Percentiles rank a stretch among this genome's conserved stretches.
These are phyloP conservation scores for Fusarium phyllophilum DNA, from an alignment of 2,329 filamentous ascomycete species.

Conservation along the genomic window DNA sequence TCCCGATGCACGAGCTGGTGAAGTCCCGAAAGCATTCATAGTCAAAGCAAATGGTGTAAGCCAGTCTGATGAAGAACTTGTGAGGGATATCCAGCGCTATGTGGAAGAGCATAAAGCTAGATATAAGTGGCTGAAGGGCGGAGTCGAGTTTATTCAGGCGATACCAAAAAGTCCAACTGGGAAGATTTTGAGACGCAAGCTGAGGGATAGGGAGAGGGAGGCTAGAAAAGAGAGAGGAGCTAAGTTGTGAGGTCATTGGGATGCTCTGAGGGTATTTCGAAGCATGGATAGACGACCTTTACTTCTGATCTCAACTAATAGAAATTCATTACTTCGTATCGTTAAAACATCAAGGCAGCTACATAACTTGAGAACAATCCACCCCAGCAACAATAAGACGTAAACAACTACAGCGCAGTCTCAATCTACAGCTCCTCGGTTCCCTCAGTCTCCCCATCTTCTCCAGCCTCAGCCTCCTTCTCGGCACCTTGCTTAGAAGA, in stretches of 20 bases:
- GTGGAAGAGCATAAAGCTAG: conserved; percentile 73
- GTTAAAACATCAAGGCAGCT: not conserved
- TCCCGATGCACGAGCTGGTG: conserved; percentile 66
- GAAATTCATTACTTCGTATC: not conserved
- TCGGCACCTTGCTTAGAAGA: not conserved
- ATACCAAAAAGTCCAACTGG: conserved; percentile 79
- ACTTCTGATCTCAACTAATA: accelerated
- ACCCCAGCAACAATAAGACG: accelerated
- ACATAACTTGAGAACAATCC: accelerated
- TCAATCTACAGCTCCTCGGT: not conserved
- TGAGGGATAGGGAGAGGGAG: conserved; percentile 5
- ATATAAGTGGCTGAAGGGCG: conserved; percentile 74
- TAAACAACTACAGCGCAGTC: accelerated
- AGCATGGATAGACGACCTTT: not conserved
- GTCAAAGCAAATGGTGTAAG: conserved; percentile 57
- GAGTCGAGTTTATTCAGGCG: conserved; percentile 69
- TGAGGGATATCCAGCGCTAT: conserved; percentile 63
- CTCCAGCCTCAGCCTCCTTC: not conserved
- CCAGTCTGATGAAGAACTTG: conserved; percentile 59
- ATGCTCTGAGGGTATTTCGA: no score
- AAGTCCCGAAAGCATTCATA: conserved; percentile 71
- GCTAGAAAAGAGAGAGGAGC: not conserved
- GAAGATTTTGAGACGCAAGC: conserved; percentile 63
- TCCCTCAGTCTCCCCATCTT: not conserved
- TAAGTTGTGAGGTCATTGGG: not conserved